These are phyloP conservation scores for Pythium phragmiticola DNA, from an alignment of 352 stramenopile species.

Conservation along the genomic window DNA sequence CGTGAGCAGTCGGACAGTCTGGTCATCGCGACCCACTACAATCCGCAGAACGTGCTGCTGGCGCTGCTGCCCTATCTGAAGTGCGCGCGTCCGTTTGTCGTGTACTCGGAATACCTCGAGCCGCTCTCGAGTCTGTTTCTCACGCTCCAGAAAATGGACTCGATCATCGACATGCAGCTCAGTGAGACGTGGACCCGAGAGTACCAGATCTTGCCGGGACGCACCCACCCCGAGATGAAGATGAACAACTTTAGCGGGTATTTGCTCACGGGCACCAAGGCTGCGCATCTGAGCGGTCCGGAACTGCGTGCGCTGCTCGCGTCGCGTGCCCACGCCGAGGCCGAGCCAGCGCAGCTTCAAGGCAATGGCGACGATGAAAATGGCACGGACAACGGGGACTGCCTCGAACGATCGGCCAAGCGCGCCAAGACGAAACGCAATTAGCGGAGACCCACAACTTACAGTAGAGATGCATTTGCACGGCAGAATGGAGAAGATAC, in stretches of 20 bases:
- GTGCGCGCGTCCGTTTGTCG: constrained; percentile 92
- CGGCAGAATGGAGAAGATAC: background rate
- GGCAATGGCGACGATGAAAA: constrained; percentile 1
- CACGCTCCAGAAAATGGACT: constrained; percentile 86
- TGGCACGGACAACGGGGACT: constrained; percentile 5
- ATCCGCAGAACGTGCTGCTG: constrained; percentile 86
- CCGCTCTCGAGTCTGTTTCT: constrained; percentile 90
- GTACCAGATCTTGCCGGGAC: constrained; percentile 92
- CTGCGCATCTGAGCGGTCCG: constrained; percentile 35
- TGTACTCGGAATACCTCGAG: constrained; percentile 94
- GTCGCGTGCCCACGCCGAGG: constrained; percentile 23
- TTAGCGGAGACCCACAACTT: background rate
- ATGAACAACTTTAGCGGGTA: constrained; percentile 96
- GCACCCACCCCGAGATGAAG: constrained; percentile 96
- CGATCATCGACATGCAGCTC: constrained; percentile 92
- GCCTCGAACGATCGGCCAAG: constrained; percentile 17
- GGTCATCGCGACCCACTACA: constrained; percentile 90
- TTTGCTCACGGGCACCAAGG: constrained; percentile 93
- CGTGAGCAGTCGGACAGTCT: constrained; percentile 77
- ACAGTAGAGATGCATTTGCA: background rate
- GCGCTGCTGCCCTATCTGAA: constrained; percentile 89
- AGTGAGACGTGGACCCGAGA: constrained; percentile 96
- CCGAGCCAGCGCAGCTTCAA: constrained; percentile 9
- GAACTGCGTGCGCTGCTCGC: constrained; percentile 20
- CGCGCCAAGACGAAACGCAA: constrained; percentile 18